Evolutionary conservation across 2,329 filamentous ascomycete genomes (phyloP), one percentile per base, ranked within the genome.

Genomic region (Cordyceps javanica): DNA sequence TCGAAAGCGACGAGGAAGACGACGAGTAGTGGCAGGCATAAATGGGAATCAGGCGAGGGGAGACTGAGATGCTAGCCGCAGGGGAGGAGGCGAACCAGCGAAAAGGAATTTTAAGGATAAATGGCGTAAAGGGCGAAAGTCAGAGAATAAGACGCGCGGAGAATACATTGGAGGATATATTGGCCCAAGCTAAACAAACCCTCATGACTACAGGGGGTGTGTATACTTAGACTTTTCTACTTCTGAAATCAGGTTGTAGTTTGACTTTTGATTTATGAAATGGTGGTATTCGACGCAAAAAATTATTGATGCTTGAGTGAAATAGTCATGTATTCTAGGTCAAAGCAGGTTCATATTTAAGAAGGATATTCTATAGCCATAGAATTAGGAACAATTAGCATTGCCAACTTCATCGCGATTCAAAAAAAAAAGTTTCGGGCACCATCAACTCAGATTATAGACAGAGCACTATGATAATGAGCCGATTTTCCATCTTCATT

Each of bases 1-100:
- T 83, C 39, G 79, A 82, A 55, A 81, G 78, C 52, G 80, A 83
- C 50, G 80, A 82, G 50, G 80, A 80, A 7, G 78, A 81, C 4
- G 75, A 75, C 21, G 72, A 68, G 32, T 68, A 63, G n/a, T n/a
- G n/a, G n/a, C n/a, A n/a, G 25, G 56, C 48, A 19, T 62, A 42
- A 3, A 56, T 54, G 13, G 3, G 8, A 28, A 10, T 16, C 7
- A 26, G n/a, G 23, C 10, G 10, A 36, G 16, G 42, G 21, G 14
- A 5, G 21, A n/a, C 8, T 14, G 8, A 8, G 53, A 42, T n/a
- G 11, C n/a, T 28, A 11, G 19, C 25, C 30, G 21, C 6, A 54
- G 26, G 28, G 6, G 39, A 25, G 39, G 19, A 16, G 38, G 21
- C 10, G 44, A 67, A 69, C 4, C 66, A 68, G n/a, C 4, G 64